Evolutionary conservation across 2,329 filamentous ascomycete species (phyloP), one percentile per base, ranked within the genome.

Genomic region (Paracoccidioides lutzii): DNA sequence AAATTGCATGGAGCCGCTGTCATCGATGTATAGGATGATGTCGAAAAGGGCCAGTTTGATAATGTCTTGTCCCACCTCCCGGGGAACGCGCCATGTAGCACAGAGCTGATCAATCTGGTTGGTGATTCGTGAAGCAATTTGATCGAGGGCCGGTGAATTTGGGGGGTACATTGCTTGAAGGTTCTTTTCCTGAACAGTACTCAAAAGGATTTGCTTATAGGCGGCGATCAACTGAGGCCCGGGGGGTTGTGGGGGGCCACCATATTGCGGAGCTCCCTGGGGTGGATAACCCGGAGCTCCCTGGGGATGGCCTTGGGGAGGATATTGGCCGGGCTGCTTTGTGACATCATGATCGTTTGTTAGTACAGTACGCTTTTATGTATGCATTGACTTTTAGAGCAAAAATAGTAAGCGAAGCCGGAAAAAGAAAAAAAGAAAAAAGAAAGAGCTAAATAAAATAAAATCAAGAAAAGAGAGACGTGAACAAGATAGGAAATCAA

Each of bases 1-100:
- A 60, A 86, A 85, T 55, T 79, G 75, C 76, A 87, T 86, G 22
- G 82, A 85, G 45, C 83, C 83, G 65, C 80, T 83, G 71, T 87
- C 83, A 61, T 86, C 82, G 55, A 84, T 80, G 65, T 82, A 84
- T 51, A 84, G 70, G 46, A 83, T 72, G 41, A 83, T 76, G 62
- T 84, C 81, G 66, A 81, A 84, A 32, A 84, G 69, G 3, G 78
- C 75, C 32, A 84, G 73, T 65, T 82, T 81, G 64, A 83, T 79
- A 57, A 84, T 77, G 65, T 84, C 81, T 55, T 78, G 80, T 48
- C 78, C 81, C 57, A 84, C 77, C 67, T 84, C 81, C 59, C 75
- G 75, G 6, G 76, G 76, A 51, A 84, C 74, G 55, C 73, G 71
- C 78, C 80, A 83, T 60, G 78, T 74, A 58, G 76, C 71, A 56